phyloP scores from a whole-genome alignment of 192 early-diverging fungal genomes.

The Globomyces pollinis-pini region DNA sequence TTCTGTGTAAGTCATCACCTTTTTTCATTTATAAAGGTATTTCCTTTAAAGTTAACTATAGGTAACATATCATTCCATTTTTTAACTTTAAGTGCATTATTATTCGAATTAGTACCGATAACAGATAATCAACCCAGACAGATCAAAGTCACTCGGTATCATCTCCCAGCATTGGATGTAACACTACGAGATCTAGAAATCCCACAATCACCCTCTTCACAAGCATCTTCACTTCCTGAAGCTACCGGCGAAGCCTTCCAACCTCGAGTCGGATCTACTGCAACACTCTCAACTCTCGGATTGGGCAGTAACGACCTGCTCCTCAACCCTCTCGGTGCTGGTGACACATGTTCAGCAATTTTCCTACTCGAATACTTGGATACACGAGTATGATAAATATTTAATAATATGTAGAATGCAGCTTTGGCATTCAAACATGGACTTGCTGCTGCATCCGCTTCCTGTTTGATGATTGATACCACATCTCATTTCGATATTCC shows the following conservation, averaged over 20 bases:
- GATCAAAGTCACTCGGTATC: neutral
- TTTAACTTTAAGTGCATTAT: no score
- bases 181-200: neutral
- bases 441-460: constrained; percentile 9
- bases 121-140: neutral
- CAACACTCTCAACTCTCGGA: neutral
- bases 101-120: neutral
- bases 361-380: constrained; percentile 18
- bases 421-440: constrained; percentile 2
- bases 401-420: constrained; percentile 4
- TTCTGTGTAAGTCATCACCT: no score
- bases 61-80: no score
- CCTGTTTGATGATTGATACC: constrained; percentile 8
- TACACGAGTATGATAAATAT: neutral
- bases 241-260: constrained; percentile 10
- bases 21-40: constrained; percentile 1
- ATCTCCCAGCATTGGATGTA: neutral
- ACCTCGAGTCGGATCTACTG: neutral
- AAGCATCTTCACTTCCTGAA: neutral
- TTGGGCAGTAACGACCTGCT: constrained; percentile 8
- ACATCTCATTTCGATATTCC: constrained; percentile 9
- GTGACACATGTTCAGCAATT: constrained; percentile 19
- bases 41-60: no score
- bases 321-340: constrained; percentile 21
- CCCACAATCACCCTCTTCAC: neutral